Evolutionary conservation across 257 asterid genomes (phyloP).

Genomic region (Solanum corneliomulleri): DNA sequence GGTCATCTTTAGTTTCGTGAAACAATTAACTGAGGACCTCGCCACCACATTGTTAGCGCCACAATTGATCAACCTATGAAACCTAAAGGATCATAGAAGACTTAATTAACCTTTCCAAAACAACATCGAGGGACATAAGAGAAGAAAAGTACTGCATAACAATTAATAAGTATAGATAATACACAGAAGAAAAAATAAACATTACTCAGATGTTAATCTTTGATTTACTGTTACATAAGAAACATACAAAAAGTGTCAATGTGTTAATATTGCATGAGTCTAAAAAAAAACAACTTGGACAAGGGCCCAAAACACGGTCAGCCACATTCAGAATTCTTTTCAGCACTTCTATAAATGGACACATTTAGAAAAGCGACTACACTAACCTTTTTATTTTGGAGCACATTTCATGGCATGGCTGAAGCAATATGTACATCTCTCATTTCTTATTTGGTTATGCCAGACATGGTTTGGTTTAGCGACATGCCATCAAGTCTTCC

Average conservation of each 20-base stretch:
- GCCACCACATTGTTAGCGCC: constrained; percentile 27
- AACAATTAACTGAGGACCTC: constrained; percentile 15
- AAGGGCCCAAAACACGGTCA: background rate
- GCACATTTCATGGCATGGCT: background rate
- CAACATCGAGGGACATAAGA: constrained; percentile 5
- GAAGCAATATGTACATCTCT: background rate
- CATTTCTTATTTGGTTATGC: background rate
- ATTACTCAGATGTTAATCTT: background rate
- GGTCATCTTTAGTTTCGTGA: constrained; percentile 12
- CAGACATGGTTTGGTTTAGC: background rate
- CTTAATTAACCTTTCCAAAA: background rate
- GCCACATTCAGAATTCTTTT: background rate
- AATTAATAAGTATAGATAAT: background rate
- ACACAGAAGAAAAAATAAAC: background rate
- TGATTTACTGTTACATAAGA: background rate
- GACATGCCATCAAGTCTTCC: background rate
- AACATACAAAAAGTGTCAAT: background rate
- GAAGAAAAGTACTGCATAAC: background rate
- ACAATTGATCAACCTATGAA: constrained; percentile 59
- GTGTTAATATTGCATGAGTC: background rate
- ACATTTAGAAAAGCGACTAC: background rate
- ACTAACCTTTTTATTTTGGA: background rate
- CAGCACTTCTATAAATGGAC: background rate
- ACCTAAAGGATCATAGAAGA: constrained; percentile 38
- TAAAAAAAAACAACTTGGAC: background rate